phyloP scores from a whole-genome alignment of 306 rosid genomes.

The Dalbergia cultrata region DNA sequence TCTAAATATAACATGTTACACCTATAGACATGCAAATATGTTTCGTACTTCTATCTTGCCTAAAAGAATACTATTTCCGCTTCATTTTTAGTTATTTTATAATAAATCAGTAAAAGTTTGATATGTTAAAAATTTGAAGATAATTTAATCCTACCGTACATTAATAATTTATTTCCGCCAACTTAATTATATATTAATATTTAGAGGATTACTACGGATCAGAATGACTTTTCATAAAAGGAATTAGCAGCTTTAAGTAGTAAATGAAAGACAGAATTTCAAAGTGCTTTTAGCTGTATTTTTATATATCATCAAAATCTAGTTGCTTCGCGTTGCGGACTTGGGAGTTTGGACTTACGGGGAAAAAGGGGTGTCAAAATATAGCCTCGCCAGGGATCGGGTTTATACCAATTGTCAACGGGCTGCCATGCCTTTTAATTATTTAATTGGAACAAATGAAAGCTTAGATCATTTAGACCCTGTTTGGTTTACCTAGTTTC shows the following conservation, averaged over 20 bases:
- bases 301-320: background rate
- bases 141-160: no score
- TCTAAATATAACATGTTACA: no score
- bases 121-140: no score
- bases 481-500: no score
- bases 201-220: slow-evolving; percentile 30
- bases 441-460: background rate
- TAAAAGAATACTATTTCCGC: no score
- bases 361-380: background rate
- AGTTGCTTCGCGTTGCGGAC: slow-evolving; percentile 16
- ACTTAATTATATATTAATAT: slow-evolving; percentile 24
- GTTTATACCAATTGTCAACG: slow-evolving; percentile 6
- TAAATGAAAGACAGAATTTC: background rate
- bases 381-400: background rate
- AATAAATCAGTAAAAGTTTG: no score
- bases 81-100: no score
- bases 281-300: background rate
- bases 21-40: no score
- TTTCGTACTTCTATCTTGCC: no score
- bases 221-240: background rate
- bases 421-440: background rate
- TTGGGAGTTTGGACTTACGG: background rate
- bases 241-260: slow-evolving; percentile 30
- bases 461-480: no score
- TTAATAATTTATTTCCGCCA: background rate